phyloP scores from a whole-genome alignment of 116 monocot genomes.

The Papilionanthe hybrid region DNA sequence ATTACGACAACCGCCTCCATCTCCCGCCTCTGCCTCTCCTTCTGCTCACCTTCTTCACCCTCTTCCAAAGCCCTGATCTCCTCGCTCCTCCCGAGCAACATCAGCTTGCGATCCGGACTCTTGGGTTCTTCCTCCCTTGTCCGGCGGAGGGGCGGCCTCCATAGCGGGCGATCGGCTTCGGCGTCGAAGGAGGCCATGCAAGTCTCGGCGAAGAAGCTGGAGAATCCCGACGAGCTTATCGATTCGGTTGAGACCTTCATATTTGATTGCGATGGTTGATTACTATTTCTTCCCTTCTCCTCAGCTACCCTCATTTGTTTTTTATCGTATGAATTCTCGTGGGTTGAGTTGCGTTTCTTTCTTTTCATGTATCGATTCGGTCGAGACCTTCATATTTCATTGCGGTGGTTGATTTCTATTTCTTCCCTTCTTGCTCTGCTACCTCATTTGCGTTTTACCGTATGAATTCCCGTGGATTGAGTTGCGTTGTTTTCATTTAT shows the following conservation, averaged over 20 bases:
- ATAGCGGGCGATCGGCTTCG: slow-evolving; percentile 21
- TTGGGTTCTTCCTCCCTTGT: background rate
- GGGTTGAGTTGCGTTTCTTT: background rate
- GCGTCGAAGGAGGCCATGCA: slow-evolving; percentile 6
- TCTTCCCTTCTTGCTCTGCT: background rate
- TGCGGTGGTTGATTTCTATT: slow-evolving; percentile 52
- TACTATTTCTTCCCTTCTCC: background rate
- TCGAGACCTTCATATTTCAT: slow-evolving; percentile 95
- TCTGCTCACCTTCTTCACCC: slow-evolving; percentile 9
- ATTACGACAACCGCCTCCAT: slow-evolving; percentile 11
- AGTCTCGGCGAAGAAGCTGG: slow-evolving; percentile 42
- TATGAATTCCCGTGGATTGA: slow-evolving; percentile 1
- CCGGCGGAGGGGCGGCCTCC: background rate
- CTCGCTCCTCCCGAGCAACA: background rate
- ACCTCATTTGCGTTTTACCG: background rate
- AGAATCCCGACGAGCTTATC: slow-evolving; percentile 66
- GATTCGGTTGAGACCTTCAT: slow-evolving; percentile 96
- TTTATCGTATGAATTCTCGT: background rate
- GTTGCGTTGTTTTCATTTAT: background rate
- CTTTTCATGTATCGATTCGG: slow-evolving; percentile 3
- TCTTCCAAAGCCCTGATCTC: slow-evolving; percentile 11
- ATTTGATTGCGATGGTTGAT: slow-evolving; percentile 83
- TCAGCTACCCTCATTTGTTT: background rate
- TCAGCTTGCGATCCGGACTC: background rate
- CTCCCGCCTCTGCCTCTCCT: slow-evolving; percentile 8